phyloP scores from a whole-genome alignment of 2,329 filamentous ascomycete genomes.

The Diaporthe sp. region DNA sequence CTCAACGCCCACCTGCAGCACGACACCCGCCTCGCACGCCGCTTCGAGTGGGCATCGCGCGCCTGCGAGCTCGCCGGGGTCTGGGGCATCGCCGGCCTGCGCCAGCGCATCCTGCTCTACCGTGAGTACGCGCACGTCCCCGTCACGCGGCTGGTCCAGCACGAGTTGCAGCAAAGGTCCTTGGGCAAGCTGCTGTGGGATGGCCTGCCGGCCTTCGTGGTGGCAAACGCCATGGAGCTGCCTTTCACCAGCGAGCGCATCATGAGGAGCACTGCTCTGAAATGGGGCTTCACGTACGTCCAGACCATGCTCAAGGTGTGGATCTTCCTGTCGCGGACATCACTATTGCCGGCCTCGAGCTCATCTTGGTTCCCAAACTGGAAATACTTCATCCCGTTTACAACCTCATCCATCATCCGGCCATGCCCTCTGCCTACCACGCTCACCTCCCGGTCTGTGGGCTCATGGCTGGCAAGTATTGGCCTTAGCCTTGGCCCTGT shows the following conservation, averaged over 20 bases:
- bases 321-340: constrained; percentile 66
- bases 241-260: constrained; percentile 21
- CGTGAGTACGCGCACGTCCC: constrained; percentile 63
- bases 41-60: constrained; percentile 53
- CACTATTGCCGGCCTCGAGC: constrained; percentile 58
- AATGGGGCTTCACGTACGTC: constrained; percentile 51
- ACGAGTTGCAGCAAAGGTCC: constrained; percentile 53
- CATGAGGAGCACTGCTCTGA: constrained; percentile 28
- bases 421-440: constrained; percentile 59
- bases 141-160: constrained; percentile 60
- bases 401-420: constrained; percentile 63
- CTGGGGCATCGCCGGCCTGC: constrained; percentile 67
- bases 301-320: constrained; percentile 66
- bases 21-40: constrained; percentile 62
- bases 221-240: constrained; percentile 47
- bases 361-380: constrained; percentile 59
- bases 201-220: constrained; percentile 58
- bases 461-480: constrained; percentile 59
- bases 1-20: constrained; percentile 61
- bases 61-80: constrained; percentile 58
- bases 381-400: constrained; percentile 69
- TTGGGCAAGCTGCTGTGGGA: constrained; percentile 51
- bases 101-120: constrained; percentile 70
- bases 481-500: constrained; percentile 63
- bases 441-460: constrained; percentile 55